These are phyloP conservation scores for Neurospora hispaniola DNA, from an alignment of 495 filamentous ascomycete genomes.

Conservation along the genomic window DNA sequence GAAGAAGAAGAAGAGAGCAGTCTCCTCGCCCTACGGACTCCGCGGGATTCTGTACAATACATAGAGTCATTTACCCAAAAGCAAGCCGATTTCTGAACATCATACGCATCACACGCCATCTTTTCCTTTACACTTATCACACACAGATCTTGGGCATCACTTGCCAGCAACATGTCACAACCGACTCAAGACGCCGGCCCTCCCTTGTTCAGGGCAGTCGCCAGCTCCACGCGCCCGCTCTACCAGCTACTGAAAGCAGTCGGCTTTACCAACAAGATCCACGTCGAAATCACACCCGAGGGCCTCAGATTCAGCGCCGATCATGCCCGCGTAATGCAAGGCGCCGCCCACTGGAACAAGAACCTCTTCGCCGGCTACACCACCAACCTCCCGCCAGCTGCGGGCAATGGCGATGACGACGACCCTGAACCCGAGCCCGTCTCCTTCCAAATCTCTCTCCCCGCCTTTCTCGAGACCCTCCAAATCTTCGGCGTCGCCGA, in stretches of 20 bases:
- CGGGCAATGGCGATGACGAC: background rate
- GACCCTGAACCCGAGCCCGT: conserved; percentile 29
- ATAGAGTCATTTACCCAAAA: conserved; percentile 12
- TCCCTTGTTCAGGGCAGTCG: conserved; percentile 71
- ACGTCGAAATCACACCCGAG: conserved; percentile 71
- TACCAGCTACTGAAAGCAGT: conserved; percentile 85
- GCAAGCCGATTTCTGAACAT: conserved; percentile 1
- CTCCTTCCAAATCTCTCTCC: conserved; percentile 73
- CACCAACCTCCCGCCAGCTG: conserved; percentile 28
- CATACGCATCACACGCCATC: conserved; percentile 3
- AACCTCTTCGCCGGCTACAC: conserved; percentile 77
- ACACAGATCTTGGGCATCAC: background rate
- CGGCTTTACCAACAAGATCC: conserved; percentile 66
- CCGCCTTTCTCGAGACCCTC: conserved; percentile 82
- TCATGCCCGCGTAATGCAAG: conserved; percentile 77
- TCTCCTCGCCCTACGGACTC: conserved; percentile 2
- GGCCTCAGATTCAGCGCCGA: conserved; percentile 82
- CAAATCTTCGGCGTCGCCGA: conserved; percentile 86
- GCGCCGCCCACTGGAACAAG: conserved; percentile 63
- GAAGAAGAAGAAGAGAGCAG: conserved; percentile 4
- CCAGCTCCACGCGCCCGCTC: conserved; percentile 76
- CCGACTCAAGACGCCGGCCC: conserved; percentile 5
- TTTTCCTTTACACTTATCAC: background rate
- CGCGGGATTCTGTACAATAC: conserved; percentile 33
- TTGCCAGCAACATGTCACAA: background rate